Base-by-base conservation (phyloP, 768 basidiomycete genomes). In the Vishniacozyma victoriae region DNA sequence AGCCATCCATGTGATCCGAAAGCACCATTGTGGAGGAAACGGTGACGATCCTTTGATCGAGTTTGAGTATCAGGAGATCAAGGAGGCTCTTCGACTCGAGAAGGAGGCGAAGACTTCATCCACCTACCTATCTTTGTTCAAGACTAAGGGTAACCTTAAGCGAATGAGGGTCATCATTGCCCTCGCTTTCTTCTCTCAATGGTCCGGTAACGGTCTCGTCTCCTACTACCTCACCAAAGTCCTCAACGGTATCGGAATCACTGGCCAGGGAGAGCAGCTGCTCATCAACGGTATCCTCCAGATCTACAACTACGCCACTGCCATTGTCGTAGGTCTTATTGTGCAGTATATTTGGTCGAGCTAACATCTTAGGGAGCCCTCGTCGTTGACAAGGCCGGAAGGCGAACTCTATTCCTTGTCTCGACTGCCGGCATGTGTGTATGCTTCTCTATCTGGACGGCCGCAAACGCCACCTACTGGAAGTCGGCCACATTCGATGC, bases 161-260 rank as follows among this genome's bases (percentile, higher is more conserved):
- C 15, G 41, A 13, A 20, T 42, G 13, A 18, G n/a, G 23, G 23
- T 42, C 16, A 42, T 42, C 23, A 42, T 23, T 42, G n/a, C 16
- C 25, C 16, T 42, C 11, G n/a, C 41, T 5, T 14, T 42, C 13
- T 42, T 42, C 23, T 42, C 66, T 72, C 54, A 75, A 77, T 45
- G 77, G 76, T 7, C 75, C 76, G 2, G 77, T 7, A 59, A 59
- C 41, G 58, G 54, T 46, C 40, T 63, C 18, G 42, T 72, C 36
- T 56, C 55, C 1, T 68, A 66, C 59, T 70, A 66, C 50, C 57
- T 72, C 33, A 45, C 52, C 46, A 46, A 60, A 6, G 67, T 59
- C 2, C 58, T 72, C 15, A 44, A 43, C 23, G 57, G 50, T 33
- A 62, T 69, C 20, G 72, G 72, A 22, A 64, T 72, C 61, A 57